phyloP scores from a whole-genome alignment of 768 basidiomycete species.

The Pisolithus tinctorius region DNA sequence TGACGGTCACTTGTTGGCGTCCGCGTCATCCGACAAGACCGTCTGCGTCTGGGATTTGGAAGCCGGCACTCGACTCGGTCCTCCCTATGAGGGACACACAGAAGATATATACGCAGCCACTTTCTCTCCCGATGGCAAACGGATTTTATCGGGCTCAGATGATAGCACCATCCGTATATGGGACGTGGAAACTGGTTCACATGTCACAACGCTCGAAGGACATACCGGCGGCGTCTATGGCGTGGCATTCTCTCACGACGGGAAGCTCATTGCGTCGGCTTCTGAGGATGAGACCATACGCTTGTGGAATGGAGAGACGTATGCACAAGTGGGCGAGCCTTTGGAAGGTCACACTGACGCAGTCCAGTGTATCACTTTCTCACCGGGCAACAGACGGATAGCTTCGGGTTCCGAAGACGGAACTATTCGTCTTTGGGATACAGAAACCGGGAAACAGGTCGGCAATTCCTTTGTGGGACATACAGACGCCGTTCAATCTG shows the following conservation, averaged over 20 bases:
- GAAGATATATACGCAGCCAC: background rate
- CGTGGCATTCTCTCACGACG: conserved; percentile 7
- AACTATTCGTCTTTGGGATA: conserved; percentile 9
- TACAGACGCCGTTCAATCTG: conserved; percentile 3
- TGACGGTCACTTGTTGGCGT: background rate
- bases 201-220: background rate
- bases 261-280: conserved; percentile 12
- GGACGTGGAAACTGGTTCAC: conserved; percentile 2
- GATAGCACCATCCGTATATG: background rate
- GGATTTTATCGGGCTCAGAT: background rate
- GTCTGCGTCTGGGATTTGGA: background rate
- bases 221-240: background rate
- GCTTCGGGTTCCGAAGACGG: conserved; percentile 3
- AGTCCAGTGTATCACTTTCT: conserved; percentile 5
- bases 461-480: conserved; percentile 6
- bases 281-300: conserved; percentile 10
- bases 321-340: background rate
- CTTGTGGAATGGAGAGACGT: conserved; percentile 15
- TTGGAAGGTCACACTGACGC: conserved; percentile 3
- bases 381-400: conserved; percentile 5
- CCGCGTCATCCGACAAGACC: background rate
- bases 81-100: background rate
- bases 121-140: conserved; percentile 5
- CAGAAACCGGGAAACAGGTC: conserved; percentile 1
- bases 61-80: background rate